These are phyloP conservation scores for Penstemon newberryi DNA, from an alignment of 257 asterid species.

Conservation along the genomic window DNA sequence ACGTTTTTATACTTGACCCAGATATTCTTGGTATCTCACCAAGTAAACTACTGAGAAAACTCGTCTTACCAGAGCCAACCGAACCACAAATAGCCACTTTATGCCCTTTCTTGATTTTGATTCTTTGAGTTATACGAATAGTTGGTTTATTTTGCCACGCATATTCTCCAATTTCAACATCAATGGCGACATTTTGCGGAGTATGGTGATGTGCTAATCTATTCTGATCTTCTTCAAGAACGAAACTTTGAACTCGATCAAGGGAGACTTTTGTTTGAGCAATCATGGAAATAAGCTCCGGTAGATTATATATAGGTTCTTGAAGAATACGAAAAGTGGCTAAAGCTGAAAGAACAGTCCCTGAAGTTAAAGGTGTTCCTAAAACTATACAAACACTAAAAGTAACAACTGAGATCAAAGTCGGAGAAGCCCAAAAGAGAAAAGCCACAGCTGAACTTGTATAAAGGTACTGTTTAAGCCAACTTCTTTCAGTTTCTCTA, in stretches of 20 bases:
- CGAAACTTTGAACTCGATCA: conserved; percentile 58
- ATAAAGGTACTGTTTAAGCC: conserved; percentile 64
- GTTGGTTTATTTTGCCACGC: conserved; percentile 56
- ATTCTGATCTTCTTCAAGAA: conserved; percentile 56
- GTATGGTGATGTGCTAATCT: conserved; percentile 31
- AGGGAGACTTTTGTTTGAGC: conserved; percentile 83
- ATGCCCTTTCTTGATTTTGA: conserved; percentile 55
- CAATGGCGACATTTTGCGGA: conserved; percentile 52
- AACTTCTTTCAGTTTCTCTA: conserved; percentile 58
- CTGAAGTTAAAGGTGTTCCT: conserved; percentile 66
- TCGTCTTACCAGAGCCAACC: conserved; percentile 87
- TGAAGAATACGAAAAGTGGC: conserved; percentile 89
- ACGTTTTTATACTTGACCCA: conserved; percentile 52
- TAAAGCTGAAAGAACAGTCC: conserved; percentile 76
- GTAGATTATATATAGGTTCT: conserved; percentile 87
- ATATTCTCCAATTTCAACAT: conserved; percentile 67
- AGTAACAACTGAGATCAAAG: conserved; percentile 70
- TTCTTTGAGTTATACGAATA: conserved; percentile 43
- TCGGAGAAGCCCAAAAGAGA: conserved; percentile 92
- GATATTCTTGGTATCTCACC: conserved; percentile 71
- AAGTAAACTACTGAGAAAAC: conserved; percentile 65
- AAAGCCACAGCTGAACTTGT: conserved; percentile 71
- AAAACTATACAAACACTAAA: conserved; percentile 69
- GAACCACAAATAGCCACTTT: conserved; percentile 85
- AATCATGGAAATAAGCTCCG: conserved; percentile 74